These are phyloP conservation scores for Azolla pinnata DNA, from an alignment of 75 land plant species.

Conservation along the genomic window DNA sequence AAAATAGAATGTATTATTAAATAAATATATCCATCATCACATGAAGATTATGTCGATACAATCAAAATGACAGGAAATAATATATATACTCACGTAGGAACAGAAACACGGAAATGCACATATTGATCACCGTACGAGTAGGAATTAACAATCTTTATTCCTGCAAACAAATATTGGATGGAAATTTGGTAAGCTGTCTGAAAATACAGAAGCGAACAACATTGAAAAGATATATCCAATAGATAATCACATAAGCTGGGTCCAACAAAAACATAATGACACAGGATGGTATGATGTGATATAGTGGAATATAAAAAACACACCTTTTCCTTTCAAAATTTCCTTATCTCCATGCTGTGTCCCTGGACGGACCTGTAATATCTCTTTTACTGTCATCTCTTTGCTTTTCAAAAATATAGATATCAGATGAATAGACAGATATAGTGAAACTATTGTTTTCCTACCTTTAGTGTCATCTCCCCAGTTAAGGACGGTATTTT, in stretches of 20 bases:
- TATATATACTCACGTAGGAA: slow-evolving; percentile 64
- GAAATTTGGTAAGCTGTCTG: not conserved
- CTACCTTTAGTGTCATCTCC: slow-evolving; percentile 22
- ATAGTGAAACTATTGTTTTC: not conserved
- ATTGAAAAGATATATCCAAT: too few species aligned
- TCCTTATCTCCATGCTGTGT: slow-evolving; percentile 36
- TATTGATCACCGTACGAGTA: slow-evolving; percentile 64
- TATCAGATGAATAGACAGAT: too few species aligned
- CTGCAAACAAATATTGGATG: slow-evolving; percentile 22
- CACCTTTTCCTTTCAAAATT: slow-evolving; percentile 33
- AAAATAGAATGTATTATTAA: not conserved
- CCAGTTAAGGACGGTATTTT: slow-evolving; percentile 34
- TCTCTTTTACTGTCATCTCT: too few species aligned
- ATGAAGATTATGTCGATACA: too few species aligned
- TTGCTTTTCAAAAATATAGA: too few species aligned
- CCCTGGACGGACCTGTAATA: slow-evolving; percentile 31
- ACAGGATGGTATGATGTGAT: too few species aligned
- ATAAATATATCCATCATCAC: not conserved
- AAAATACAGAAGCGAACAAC: not conserved
- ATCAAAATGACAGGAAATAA: slow-evolving; percentile 1
- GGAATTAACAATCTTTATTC: slow-evolving; percentile 56
- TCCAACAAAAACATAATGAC: too few species aligned
- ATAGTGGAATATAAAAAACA: too few species aligned
- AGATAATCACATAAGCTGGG: too few species aligned
- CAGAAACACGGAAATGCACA: slow-evolving; percentile 72